Conservation (phyloP, 2,329 filamentous ascomycete species). For the Verticillium tricorpus region DNA sequence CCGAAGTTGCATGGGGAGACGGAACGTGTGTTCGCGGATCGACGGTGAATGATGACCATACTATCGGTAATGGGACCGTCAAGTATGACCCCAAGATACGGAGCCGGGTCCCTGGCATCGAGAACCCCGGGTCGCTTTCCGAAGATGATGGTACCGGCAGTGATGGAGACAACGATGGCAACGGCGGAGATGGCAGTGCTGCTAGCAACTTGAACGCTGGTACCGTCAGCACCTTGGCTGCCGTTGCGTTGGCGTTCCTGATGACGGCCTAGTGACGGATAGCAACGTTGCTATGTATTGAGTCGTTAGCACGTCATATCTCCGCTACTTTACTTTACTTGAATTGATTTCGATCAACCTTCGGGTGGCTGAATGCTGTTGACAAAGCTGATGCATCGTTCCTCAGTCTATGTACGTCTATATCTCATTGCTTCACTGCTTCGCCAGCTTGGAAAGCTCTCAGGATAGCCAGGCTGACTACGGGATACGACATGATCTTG, state of each 20-base stretch:
- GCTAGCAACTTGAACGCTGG: background rate
- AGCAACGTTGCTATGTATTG: too few species aligned
- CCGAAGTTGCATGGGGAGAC: constrained; percentile 29
- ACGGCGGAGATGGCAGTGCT: background rate
- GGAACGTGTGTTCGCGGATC: constrained; percentile 22
- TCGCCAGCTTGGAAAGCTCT: constrained; percentile 30
- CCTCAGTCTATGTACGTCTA: background rate
- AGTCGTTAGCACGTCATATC: too few species aligned
- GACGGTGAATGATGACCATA: constrained; percentile 7
- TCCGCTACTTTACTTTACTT: too few species aligned
- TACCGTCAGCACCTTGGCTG: background rate
- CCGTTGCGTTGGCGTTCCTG: background rate
- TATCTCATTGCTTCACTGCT: background rate
- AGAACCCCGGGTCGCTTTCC: background rate
- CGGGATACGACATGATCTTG: constrained; percentile 52
- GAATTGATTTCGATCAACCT: too few species aligned
- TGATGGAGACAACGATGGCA: background rate
- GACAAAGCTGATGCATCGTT: background rate
- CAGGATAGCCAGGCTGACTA: constrained; percentile 46
- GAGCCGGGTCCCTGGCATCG: background rate
- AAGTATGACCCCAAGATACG: constrained; percentile 3
- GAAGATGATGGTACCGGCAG: background rate
- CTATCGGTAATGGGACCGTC: constrained; percentile 6
- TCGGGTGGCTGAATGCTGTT: background rate
- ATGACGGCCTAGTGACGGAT: background rate